These are phyloP conservation scores for Fusarium sp. DNA, from an alignment of 2,329 filamentous ascomycete genomes.

Conservation along the genomic window DNA sequence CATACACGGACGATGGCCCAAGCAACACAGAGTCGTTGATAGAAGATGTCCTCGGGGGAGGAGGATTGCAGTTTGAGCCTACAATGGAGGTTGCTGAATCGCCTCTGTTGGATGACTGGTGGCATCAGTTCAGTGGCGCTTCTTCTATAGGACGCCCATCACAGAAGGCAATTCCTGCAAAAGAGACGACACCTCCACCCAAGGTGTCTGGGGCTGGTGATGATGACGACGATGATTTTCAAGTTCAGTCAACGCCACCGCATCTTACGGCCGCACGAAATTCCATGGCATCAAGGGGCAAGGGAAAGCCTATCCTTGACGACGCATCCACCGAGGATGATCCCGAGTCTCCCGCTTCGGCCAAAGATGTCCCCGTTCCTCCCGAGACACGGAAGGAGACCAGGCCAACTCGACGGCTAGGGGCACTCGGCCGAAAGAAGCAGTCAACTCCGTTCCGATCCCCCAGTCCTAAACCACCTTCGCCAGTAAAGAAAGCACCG, in stretches of 20 bases:
- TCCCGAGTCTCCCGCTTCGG: conserved; percentile 31
- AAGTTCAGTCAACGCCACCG: conserved; percentile 62
- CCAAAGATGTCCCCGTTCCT: conserved; percentile 6
- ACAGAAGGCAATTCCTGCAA: conserved; percentile 24
- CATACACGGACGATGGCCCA: conserved; percentile 38
- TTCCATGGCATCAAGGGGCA: conserved; percentile 16
- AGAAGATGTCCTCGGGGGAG: conserved; percentile 54
- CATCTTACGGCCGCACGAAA: conserved; percentile 47
- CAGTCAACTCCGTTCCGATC: conserved; percentile 43
- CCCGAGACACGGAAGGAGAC: conserved; percentile 27
- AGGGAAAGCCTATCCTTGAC: conserved; percentile 28
- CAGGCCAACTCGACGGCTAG: conserved; percentile 45
- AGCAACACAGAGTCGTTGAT: conserved; percentile 54
- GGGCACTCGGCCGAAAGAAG: conserved; percentile 51
- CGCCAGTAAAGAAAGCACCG: conserved; percentile 1
- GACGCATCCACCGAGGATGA: conserved; percentile 51
- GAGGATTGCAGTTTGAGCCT: conserved; percentile 47
- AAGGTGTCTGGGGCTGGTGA: conserved; percentile 40
- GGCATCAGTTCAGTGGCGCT: conserved; percentile 55
- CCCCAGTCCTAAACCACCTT: conserved; percentile 20
- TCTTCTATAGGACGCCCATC: conserved; percentile 37
- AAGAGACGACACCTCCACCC: conserved; percentile 19
- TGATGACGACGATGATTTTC: conserved; percentile 62
- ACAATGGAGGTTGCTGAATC: conserved; percentile 48
- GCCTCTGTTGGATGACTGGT: conserved; percentile 60